Percentiles rank a stretch among this genome's conserved stretches.
These are phyloP conservation scores for Sphagnum tenellum DNA, from an alignment of 225 moss, liverwort and hornwort genomes.

Conservation along the genomic window DNA sequence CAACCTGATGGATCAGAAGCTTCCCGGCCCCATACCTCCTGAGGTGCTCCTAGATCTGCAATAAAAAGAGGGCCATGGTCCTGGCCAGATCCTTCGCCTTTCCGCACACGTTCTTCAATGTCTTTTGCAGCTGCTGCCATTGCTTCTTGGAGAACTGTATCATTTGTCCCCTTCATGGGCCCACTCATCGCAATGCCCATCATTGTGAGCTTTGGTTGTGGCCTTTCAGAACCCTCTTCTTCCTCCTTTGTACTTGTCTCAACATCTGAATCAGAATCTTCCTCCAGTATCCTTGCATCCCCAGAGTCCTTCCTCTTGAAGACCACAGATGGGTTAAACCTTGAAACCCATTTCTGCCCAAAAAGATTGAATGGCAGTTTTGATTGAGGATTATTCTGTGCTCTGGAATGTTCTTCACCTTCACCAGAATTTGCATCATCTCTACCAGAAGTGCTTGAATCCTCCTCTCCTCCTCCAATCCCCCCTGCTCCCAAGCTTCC, in stretches of 20 bases:
- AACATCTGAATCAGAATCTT: conserved; percentile 34
- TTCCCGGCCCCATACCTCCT: conserved; percentile 70
- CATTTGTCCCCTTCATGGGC: conserved; percentile 55
- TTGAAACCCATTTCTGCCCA: conserved; percentile 57
- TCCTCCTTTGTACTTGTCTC: conserved; percentile 42
- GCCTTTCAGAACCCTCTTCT: conserved; percentile 27
- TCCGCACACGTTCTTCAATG: conserved; percentile 88
- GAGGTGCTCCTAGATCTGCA: conserved; percentile 81
- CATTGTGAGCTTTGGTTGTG: conserved; percentile 92
- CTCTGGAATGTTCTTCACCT: conserved; percentile 16
- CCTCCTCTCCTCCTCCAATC: conserved; percentile 27
- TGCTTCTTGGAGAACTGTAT: conserved; percentile 78
- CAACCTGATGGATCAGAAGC: conserved; percentile 49
- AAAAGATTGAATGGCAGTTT: conserved; percentile 65
- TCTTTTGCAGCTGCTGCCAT: conserved; percentile 98
- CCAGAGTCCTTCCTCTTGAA: conserved; percentile 54
- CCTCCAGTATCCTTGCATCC: conserved; percentile 45
- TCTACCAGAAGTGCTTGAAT: conserved; percentile 36
- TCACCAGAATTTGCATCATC: conserved; percentile 19
- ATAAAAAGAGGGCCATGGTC: conserved; percentile 91
- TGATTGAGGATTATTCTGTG: conserved; percentile 28
- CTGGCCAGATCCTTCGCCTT: conserved; percentile 79
- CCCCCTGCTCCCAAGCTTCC: conserved; percentile 22
- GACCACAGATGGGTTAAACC: conserved; percentile 40
- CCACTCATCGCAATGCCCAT: conserved; percentile 96